phyloP scores from a whole-genome alignment of 139 green algal genomes.

The Zygnema cylindricum region DNA sequence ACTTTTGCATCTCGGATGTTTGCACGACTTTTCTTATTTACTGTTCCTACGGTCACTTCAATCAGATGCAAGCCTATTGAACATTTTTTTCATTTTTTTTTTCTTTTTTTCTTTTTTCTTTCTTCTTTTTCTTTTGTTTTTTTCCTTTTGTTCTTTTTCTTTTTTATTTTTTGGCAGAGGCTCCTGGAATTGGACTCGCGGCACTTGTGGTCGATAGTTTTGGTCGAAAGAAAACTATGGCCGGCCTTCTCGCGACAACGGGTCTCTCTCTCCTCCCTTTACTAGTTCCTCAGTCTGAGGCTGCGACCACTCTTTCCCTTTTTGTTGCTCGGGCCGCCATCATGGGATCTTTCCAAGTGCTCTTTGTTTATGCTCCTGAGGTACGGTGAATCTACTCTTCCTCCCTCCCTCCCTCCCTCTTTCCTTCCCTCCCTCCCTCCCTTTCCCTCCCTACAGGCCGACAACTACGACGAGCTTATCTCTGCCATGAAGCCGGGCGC shows the following conservation, averaged over 20 bases:
- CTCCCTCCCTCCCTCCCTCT: too few species aligned
- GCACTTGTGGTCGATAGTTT: constrained; percentile 33
- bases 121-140: neutral
- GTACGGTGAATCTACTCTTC: neutral
- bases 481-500: constrained; percentile 97
- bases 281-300: constrained; percentile 11
- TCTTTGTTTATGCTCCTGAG: constrained; percentile 85
- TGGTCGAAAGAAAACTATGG: constrained; percentile 29
- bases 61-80: too few species aligned
- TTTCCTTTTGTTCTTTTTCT: neutral
- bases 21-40: too few species aligned
- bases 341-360: constrained; percentile 72
- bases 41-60: too few species aligned
- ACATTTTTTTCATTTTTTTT: too few species aligned
- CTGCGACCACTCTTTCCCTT: constrained; percentile 61
- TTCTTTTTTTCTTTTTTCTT: neutral
- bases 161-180: constrained; percentile 45
- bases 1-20: too few species aligned
- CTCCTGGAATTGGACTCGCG: constrained; percentile 68
- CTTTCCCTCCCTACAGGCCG: too few species aligned
- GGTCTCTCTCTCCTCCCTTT: constrained; percentile 45
- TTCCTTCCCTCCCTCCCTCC: too few species aligned
- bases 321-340: constrained; percentile 71
- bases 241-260: constrained; percentile 10
- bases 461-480: constrained; percentile 93